These are phyloP conservation scores for Knoxdaviesia proteae DNA, from an alignment of 2,329 filamentous ascomycete genomes.

Conservation along the genomic window DNA sequence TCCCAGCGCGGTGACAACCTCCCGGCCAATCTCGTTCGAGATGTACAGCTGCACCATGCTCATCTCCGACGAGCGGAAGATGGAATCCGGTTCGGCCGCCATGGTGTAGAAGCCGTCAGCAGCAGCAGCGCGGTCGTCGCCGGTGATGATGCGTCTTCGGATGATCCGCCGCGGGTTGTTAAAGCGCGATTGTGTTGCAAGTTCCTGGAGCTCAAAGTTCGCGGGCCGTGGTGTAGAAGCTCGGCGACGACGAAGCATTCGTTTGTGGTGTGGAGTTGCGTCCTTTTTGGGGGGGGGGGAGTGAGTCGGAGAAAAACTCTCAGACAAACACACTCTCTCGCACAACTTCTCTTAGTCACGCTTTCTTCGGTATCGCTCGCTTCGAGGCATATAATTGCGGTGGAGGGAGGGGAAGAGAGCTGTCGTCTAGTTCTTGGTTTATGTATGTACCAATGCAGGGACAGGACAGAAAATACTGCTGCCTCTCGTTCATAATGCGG, in stretches of 20 bases:
- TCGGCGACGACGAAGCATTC: constrained; percentile 3
- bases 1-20: constrained; percentile 88
- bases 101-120: constrained; percentile 8
- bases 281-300: too few relatives aligned
- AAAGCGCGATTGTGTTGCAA: too few relatives aligned
- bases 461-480: too few relatives aligned
- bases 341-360: too few relatives aligned
- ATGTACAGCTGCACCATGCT: constrained; percentile 99
- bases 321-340: neutral
- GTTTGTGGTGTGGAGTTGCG: neutral
- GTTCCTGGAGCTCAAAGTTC: neutral
- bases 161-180: neutral
- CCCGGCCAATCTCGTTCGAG: constrained; percentile 93
- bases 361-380: too few relatives aligned
- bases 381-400: too few relatives aligned
- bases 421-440: too few relatives aligned
- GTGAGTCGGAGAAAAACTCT: neutral
- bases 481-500: too few relatives aligned
- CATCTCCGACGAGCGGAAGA: constrained; percentile 99
- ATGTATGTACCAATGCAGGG: too few relatives aligned
- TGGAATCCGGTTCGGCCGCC: constrained; percentile 64
- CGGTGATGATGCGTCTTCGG: neutral
- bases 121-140: neutral
- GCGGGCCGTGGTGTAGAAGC: constrained; percentile 1
- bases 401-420: too few relatives aligned